A percentile compares a stretch with the other conserved stretches of the same genome.
These are phyloP conservation scores for Porodaedalea pini DNA, from an alignment of 1,284 basidiomycete species.

Conservation along the genomic window DNA sequence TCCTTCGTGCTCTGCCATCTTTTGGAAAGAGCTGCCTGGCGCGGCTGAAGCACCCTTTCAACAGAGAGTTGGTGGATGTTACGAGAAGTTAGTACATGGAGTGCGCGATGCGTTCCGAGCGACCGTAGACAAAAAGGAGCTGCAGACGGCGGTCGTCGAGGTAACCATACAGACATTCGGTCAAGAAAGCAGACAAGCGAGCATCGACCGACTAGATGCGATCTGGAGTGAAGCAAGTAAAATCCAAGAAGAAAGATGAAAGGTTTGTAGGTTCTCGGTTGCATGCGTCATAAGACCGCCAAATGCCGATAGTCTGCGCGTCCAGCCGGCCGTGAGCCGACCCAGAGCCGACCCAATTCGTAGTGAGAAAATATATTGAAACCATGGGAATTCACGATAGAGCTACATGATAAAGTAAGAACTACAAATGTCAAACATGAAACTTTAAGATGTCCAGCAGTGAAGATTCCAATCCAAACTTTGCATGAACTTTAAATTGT, in stretches of 20 bases:
- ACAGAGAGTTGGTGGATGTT: slow-evolving; percentile 22
- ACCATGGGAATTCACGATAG: too few species aligned
- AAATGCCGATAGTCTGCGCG: slow-evolving; percentile 2
- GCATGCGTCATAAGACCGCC: background rate
- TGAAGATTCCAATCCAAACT: too few species aligned
- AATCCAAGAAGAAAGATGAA: background rate
- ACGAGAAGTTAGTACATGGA: slow-evolving; percentile 26
- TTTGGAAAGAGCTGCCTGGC: background rate
- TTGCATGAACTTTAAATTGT: too few species aligned
- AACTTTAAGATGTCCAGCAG: too few species aligned
- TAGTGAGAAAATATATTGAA: too few species aligned
- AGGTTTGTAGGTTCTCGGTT: background rate
- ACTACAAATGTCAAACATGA: too few species aligned
- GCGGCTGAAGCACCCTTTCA: background rate
- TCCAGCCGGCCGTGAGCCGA: background rate
- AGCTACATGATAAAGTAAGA: background rate
- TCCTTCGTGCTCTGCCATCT: slow-evolving; percentile 21
- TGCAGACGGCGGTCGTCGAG: slow-evolving; percentile 45
- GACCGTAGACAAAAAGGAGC: slow-evolving; percentile 32
- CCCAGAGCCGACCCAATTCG: background rate
- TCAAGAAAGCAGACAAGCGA: background rate
- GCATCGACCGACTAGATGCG: slow-evolving; percentile 5
- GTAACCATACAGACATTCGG: slow-evolving; percentile 63
- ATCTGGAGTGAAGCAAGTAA: background rate
- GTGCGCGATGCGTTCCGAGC: slow-evolving; percentile 16